Base-by-base conservation (phyloP, 2,329 filamentous ascomycete species). In the Orbilia brochopaga region DNA sequence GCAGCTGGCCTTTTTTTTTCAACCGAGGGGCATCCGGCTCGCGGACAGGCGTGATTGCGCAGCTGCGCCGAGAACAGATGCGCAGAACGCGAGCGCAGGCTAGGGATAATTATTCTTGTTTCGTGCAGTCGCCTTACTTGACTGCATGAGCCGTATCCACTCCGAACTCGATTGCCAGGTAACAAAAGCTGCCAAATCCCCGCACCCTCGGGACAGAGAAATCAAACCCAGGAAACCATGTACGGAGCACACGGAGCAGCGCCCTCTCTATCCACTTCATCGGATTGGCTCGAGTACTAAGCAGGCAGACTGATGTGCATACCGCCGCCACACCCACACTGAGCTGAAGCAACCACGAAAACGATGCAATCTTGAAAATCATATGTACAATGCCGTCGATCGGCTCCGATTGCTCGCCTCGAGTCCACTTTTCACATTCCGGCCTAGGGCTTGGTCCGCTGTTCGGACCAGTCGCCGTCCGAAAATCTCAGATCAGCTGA, bases 311-410 rank as follows among this genome's bases (percentile, higher is more conserved):
- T 11, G 44, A 11, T 48, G 19, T 17, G 19, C 44, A 21, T 48
- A 19, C 44, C 44, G 51, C 13, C 59, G 59, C 65, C 65, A 70
- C 65, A 70, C 13, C 59, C 53, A 58, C 65, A 70, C 65, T 59
- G 17, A 21, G 58, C 65, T 63, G 65, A 62, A 37, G 46, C 13
- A 62, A 35, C 24, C 40, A 42, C 23, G 24, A 24, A 37, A 44
- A 24, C 15, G 50, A 24, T 67, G 56, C 53, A 44, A 59, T 59
- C 27, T 46, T 52, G 53, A 42, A 37, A 51, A 21, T 37, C 32
- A 42, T 42, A 46, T 50, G 8, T 42, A 42, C 19, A 5, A 48
- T 19, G 44, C 57, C 42, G 50, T n/a, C 30, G 27, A 46, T 65
- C 54, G 54, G 46, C 57, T 66, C 30, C 44, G 52, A 32, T 58